phyloP scores from a whole-genome alignment of 164 flowering plant species.

The Saururus chinensis region DNA sequence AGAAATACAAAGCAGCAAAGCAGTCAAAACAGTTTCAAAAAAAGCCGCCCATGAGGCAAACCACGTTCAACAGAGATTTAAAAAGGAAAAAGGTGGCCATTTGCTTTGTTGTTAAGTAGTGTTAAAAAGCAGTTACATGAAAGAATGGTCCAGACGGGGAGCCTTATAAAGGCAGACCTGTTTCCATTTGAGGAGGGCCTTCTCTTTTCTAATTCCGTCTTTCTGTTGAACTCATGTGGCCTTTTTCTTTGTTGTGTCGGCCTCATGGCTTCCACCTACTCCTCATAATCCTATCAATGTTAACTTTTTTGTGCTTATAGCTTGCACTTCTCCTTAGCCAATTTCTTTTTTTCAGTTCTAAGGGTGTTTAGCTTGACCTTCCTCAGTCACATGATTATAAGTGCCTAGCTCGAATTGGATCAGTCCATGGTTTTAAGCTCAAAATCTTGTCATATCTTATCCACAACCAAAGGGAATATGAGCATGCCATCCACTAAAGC shows the following conservation, averaged over 20 bases:
- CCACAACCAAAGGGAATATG: too few relatives aligned
- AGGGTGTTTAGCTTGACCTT: not conserved
- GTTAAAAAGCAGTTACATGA: not conserved
- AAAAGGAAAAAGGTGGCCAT: not conserved
- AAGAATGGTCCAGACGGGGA: not conserved
- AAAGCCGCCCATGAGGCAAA: not conserved
- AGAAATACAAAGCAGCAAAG: not conserved
- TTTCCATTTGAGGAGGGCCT: not conserved
- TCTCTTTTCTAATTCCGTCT: not conserved
- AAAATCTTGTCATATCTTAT: too few relatives aligned
- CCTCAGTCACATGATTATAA: not conserved
- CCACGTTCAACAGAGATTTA: not conserved
- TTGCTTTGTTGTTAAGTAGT: not conserved
- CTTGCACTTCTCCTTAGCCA: not conserved
- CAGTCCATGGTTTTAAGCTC: too few relatives aligned
- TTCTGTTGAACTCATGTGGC: not conserved
- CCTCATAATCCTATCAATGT: not conserved
- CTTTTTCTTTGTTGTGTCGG: not conserved
- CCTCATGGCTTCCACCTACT: not conserved
- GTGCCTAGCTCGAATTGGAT: too few relatives aligned
- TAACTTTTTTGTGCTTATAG: not conserved
- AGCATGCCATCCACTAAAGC: too few relatives aligned
- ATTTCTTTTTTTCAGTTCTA: not conserved
- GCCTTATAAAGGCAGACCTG: not conserved
- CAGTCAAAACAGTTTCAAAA: not conserved